Base-by-base conservation (phyloP, 768 basidiomycete genomes). In the Xerocomellus amylosporus region DNA sequence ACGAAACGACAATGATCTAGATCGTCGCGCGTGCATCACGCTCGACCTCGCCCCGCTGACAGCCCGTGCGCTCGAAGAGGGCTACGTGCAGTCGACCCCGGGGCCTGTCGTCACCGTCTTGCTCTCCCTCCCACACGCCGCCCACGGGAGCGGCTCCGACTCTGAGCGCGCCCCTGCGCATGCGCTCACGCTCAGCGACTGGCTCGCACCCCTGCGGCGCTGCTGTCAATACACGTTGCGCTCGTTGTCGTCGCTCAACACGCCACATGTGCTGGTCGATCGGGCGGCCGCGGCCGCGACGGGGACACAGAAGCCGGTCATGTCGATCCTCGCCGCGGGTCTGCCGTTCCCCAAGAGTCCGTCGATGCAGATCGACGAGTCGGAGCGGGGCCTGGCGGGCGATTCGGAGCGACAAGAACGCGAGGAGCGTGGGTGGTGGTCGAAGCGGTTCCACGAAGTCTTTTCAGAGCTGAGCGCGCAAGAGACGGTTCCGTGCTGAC, bases 391-490 rank as follows among this genome's bases (percentile, higher is more conserved):
- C 13, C 37, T 64, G 22, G 59, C 51, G 26, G 58, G 51, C 12
- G 66, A 71, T 54, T 54, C 66, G 8, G 61, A 68, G 12, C 72
- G 75, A 38, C 73, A 74, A 46, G 88, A 89, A 58, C 66, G 84
- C 24, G 85, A 88, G 62, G 85, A 88, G 57, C 75, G 88, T 0
- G 84, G 80, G 5, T 90, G 86, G 86, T 90, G 89, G 88, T 75
- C 82, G 13, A 60, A 83, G 39, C 72, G 85, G 42, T 87, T 88
- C 59, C 81, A 82, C 59, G 79, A 85, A 58, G 80, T 87, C 13
- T 68, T 85, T 54, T 66, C 71, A 12, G 87, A 88, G 64, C 64
- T 85, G 59, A 79, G 79, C 53, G 56, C 62, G 52, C 59, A 59
- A 55, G 62, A 68, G 24, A 22, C 42, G 0, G 24, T 22, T 19